Conservation (phyloP, 305 asterid genomes). For the Solanum hybrid region DNA sequence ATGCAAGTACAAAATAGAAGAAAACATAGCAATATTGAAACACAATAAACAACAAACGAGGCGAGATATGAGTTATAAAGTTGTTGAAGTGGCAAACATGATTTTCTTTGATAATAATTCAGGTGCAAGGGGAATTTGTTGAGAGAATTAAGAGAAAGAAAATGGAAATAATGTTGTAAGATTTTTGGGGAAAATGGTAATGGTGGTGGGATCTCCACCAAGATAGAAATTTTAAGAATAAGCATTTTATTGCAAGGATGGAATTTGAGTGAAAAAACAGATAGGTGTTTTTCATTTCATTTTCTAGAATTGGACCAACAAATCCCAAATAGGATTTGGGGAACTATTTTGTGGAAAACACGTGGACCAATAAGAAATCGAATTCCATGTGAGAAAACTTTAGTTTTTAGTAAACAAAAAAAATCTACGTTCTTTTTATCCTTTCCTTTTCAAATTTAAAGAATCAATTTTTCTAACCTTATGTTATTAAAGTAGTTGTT, state of each 20-base stretch:
- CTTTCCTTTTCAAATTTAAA: neutral
- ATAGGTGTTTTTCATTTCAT: slow-evolving; percentile 16
- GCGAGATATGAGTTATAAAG: neutral
- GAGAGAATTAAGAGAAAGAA: slow-evolving; percentile 2
- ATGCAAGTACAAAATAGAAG: neutral
- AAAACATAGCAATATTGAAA: neutral
- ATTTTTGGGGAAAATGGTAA: neutral
- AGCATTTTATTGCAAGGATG: slow-evolving; percentile 18
- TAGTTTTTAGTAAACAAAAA: neutral
- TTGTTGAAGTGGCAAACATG: slow-evolving; percentile 32
- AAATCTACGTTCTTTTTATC: neutral
- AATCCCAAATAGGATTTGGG: slow-evolving; percentile 18
- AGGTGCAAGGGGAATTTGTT: slow-evolving; percentile 8
- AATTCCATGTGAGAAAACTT: neutral
- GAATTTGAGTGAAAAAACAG: slow-evolving; percentile 21
- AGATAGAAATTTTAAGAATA: slow-evolving; percentile 16
- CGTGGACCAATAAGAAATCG: slow-evolving; percentile 25
- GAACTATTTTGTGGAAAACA: slow-evolving; percentile 28
- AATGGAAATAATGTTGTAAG: neutral
- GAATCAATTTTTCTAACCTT: neutral
- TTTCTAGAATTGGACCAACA: slow-evolving; percentile 31
- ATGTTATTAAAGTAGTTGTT: neutral
- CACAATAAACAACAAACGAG: neutral
- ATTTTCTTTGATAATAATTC: slow-evolving; percentile 2
- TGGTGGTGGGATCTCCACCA: slow-evolving; percentile 41